These are phyloP conservation scores for Firmiana major DNA, from an alignment of 345 rosid species.

Conservation along the genomic window DNA sequence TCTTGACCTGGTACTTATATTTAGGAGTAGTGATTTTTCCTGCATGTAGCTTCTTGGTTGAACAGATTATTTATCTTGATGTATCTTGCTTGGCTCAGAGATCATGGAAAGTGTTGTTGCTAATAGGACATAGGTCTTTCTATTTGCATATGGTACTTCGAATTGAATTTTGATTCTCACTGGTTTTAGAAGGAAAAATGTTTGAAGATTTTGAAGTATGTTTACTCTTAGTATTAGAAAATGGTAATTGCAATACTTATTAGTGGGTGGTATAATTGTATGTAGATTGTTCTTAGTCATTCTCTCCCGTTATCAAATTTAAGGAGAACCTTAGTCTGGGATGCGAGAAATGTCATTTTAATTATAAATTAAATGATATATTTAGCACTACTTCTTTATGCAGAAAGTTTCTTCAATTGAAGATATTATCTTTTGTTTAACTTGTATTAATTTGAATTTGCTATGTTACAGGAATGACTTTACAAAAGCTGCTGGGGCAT, in stretches of 20 bases:
- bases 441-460: slow-evolving; percentile 15
- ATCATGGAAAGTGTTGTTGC: neutral
- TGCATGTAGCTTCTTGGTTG: slow-evolving; percentile 1
- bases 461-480: slow-evolving; percentile 44
- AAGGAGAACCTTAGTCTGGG: neutral
- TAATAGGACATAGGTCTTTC: neutral
- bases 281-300: slow-evolving; percentile 11
- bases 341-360: neutral
- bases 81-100: neutral
- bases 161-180: neutral
- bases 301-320: neutral
- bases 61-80: slow-evolving; percentile 2
- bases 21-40: neutral
- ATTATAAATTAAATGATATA: neutral
- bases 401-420: neutral
- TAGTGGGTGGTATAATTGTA: neutral
- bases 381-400: neutral
- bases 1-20: neutral
- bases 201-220: neutral
- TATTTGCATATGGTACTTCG: neutral
- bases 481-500: slow-evolving; percentile 57
- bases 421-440: slow-evolving; percentile 10
- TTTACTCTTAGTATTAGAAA: neutral
- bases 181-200: neutral
- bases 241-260: neutral